These are phyloP conservation scores for Pyrenochaeta sp. DNA, from an alignment of 2,329 filamentous ascomycete species.

Conservation along the genomic window DNA sequence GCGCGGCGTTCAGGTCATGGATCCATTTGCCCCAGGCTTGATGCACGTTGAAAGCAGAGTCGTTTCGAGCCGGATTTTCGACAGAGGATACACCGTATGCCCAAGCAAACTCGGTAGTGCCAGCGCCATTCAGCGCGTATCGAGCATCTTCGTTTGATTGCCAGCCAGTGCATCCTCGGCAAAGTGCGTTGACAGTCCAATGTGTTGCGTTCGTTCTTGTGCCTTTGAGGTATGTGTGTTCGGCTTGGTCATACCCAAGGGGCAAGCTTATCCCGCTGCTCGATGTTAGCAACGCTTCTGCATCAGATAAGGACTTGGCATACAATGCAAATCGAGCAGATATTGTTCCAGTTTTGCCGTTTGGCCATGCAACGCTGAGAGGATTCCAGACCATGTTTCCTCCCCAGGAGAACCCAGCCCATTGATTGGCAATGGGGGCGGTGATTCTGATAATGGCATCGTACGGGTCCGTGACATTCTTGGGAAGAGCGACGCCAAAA, in stretches of 20 bases:
- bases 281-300: constrained; percentile 22
- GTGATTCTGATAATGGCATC: constrained; percentile 43
- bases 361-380: constrained; percentile 42
- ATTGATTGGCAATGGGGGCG: constrained; percentile 32
- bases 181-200: constrained; percentile 41
- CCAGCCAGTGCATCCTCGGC: constrained; percentile 44
- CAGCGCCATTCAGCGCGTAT: constrained; percentile 34
- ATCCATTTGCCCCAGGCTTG: constrained; percentile 41
- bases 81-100: constrained; percentile 39
- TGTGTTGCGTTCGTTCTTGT: constrained; percentile 43
- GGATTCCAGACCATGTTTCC: constrained; percentile 47
- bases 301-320: constrained; percentile 2
- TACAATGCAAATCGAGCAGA: constrained; percentile 46
- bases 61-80: constrained; percentile 38
- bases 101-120: constrained; percentile 43
- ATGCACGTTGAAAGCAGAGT: constrained; percentile 45
- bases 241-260: constrained; percentile 36
- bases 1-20: constrained; percentile 42
- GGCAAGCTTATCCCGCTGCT: constrained; percentile 36
- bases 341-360: constrained; percentile 34
- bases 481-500: constrained; percentile 43
- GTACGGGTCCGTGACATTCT: constrained; percentile 39
- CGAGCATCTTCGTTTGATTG: constrained; percentile 37
- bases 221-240: constrained; percentile 40
- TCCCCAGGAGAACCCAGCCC: constrained; percentile 44